Evolutionary conservation across 164 flowering plant species (phyloP), one percentile per base, ranked within the genome.

Genomic region (Stephania japonica): DNA sequence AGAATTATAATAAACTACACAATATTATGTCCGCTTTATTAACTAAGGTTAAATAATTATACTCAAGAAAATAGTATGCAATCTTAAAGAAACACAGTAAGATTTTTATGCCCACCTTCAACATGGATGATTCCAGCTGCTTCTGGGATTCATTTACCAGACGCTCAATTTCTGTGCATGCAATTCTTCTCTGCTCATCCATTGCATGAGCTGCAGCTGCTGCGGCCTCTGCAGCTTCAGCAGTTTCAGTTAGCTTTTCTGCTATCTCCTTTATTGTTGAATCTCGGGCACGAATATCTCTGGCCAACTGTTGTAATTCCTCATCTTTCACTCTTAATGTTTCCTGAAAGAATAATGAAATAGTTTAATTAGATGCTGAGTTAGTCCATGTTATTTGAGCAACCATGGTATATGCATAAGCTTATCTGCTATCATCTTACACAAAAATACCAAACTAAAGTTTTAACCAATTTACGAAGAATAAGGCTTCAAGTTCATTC

Each of bases 151-250:
- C 89, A 79, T 81, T 81, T 70, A 62, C 79, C 63, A 93, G 71
- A 32, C 90, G 90, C 77, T 90, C 92, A 81, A 91, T 82, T 84
- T 95, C 94, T 65, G 84, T 80, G 86, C 86, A 88, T 53, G 87
- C 95, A 75, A 87, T 77, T 84, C 86, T 87, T 81, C 97, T 87
- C 72, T 91, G 97, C 73, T 86, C 91, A 84, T 93, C 97, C 90
- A 96, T 88, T n/a, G 87, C 89, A 79, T 87, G 89, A 65, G 98
- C 98, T 49, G 99, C 99, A 79, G 95, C 79, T 65, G 99, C 99
- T 13, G 99, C 99, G 76, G 92, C 88, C 82, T 86, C 97, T 59
- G 99, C 99, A 73, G 99, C 99, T 81, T 89, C 93, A 70, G 98
- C 97, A 42, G 98, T 96, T 73, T 90, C 92, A 75, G 98, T 73